Evolutionary conservation across 176 grass and related monocot genomes (phyloP).

Genomic region (Dactylis glomerata): DNA sequence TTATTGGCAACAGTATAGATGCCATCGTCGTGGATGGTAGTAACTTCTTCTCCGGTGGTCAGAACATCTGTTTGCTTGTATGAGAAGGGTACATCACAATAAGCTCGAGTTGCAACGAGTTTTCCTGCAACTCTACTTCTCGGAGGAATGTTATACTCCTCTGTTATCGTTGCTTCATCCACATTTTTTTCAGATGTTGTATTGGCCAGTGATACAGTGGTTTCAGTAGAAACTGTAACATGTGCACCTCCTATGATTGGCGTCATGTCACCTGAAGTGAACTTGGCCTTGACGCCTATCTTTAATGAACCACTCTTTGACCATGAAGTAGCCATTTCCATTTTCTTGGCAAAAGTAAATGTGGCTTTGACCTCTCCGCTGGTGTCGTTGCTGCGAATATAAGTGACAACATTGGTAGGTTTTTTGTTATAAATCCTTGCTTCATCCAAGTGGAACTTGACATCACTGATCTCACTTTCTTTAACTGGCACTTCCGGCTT

Average conservation of each 20-base stretch:
- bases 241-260: neutral
- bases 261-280: accelerated
- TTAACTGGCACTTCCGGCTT: neutral
- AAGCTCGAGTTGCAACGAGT: neutral
- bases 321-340: neutral
- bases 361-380: neutral
- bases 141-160: neutral
- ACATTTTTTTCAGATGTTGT: neutral
- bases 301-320: neutral
- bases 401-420: neutral
- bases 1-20: neutral
- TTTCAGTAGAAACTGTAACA: neutral
- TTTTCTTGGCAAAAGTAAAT: neutral
- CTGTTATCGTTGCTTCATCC: no score
- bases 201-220: neutral
- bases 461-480: neutral
- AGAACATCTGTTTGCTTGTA: neutral
- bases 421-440: neutral
- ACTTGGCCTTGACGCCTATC: neutral
- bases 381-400: neutral
- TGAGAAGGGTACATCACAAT: neutral
- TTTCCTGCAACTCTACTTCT: neutral
- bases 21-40: neutral
- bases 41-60: neutral
- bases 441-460: neutral